Evolutionary conservation across 257 asterid species (phyloP), one percentile per base, ranked within the genome.

Genomic region (Ocimum tenuiflorum): DNA sequence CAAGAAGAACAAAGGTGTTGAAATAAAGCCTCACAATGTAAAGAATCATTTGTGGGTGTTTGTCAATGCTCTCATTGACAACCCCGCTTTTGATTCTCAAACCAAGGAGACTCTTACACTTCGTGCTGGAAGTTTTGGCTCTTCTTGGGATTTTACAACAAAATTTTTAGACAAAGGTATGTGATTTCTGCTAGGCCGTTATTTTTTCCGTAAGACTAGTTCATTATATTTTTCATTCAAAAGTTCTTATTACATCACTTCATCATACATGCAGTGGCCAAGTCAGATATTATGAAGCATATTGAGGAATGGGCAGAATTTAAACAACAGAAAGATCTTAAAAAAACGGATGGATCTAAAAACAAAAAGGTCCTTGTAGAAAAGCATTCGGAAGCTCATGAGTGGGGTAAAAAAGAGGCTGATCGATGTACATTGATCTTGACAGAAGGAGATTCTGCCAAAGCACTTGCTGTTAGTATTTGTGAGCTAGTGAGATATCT

Each of bases 401-500:
- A 86, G 73, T 45, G 97, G 99, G 49, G 96, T 39, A 60, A 41
- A 41, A 59, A 41, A 88, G 60, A 94, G 36, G 71, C 97, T 18
- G 96, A 86, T 9, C 85, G 72, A 75, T 94, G 99, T 73, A 94
- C 99, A 38, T 81, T 94, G 75, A 90, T 94, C 71, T 81, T 94
- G 85, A 94, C 99, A 15, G 97, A 94, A 85, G 99, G 99, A 79
- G 99, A 94, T 82, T 94, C 99, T 10, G 99, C 99, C 60, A 91
- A 88, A 82, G 94, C 96, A 65, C 96, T 94, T 58, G 99, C 97
- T 29, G 97, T 94, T 83, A 83, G 95, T 79, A 46, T 48, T 52
- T n/a, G 6, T 4, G 14, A 14, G 35, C 7, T 6, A 9, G 22
- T 46, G 8, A 1, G 12, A 59, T 31, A 2, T 11, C 0, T 58